Evolutionary conservation across 805 yeast species (phyloP).

Genomic region (Ogataea paraovalis): DNA sequence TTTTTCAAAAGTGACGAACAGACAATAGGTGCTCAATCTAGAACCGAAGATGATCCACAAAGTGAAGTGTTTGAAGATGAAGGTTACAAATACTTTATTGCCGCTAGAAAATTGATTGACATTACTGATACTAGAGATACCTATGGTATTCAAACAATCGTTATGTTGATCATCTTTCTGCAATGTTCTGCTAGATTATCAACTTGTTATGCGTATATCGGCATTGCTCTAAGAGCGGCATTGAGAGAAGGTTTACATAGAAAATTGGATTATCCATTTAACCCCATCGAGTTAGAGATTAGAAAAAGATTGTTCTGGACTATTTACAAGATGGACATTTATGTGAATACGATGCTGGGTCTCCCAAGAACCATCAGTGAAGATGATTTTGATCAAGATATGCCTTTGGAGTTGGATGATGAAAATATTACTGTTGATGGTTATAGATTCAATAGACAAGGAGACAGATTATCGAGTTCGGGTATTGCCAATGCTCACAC

Average conservation of each 20-base stretch:
- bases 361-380: constrained; percentile 73
- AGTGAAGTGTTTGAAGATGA: constrained; percentile 56
- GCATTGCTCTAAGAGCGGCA: constrained; percentile 81
- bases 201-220: constrained; percentile 85
- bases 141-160: constrained; percentile 78
- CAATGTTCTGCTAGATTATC: constrained; percentile 87
- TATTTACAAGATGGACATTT: constrained; percentile 84
- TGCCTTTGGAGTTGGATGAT: constrained; percentile 83
- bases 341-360: constrained; percentile 83
- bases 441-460: constrained; percentile 39
- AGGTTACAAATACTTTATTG: constrained; percentile 75
- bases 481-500: constrained; percentile 88
- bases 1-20: constrained; percentile 53
- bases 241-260: constrained; percentile 80
- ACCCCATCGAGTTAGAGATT: constrained; percentile 78
- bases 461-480: constrained; percentile 58
- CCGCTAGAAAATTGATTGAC: constrained; percentile 75
- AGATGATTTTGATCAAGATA: constrained; percentile 81
- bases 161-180: constrained; percentile 78
- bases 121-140: constrained; percentile 81
- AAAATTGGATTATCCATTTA: constrained; percentile 56
- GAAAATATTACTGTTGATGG: constrained; percentile 74
- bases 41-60: constrained; percentile 26
- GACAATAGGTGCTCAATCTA: constrained; percentile 22
- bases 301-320: constrained; percentile 87